These are phyloP conservation scores for Citrus unshiu DNA, from an alignment of 345 rosid genomes.

Conservation along the genomic window DNA sequence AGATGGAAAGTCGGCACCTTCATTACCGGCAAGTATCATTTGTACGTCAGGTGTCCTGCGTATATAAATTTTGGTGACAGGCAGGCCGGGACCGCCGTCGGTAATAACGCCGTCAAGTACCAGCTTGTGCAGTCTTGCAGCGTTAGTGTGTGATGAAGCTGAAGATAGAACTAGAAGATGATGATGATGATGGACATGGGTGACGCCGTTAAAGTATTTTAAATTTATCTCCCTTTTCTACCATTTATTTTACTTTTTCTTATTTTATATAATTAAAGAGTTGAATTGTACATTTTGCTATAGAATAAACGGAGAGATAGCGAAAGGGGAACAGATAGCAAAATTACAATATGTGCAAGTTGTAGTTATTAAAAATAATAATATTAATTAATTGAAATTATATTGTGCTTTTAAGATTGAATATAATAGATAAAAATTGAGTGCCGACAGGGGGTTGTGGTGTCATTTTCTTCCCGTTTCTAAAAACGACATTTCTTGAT, in stretches of 20 bases:
- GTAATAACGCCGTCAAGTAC: slow-evolving; percentile 70
- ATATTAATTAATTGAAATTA: background rate
- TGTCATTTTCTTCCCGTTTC: slow-evolving; percentile 8
- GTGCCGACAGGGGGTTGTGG: slow-evolving; percentile 8
- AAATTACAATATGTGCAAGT: slow-evolving; percentile 8
- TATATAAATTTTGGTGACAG: slow-evolving; percentile 47
- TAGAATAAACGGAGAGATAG: background rate
- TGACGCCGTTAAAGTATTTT: slow-evolving; percentile 7
- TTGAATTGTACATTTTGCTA: slow-evolving; percentile 7
- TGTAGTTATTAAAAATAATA: background rate
- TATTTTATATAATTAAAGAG: background rate
- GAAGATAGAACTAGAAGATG: background rate
- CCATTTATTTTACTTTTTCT: background rate
- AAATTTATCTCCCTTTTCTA: background rate
- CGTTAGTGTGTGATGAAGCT: slow-evolving; percentile 53
- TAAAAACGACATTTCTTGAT: background rate
- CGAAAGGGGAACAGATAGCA: background rate
- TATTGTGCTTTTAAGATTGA: background rate
- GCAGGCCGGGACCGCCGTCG: slow-evolving; percentile 46
- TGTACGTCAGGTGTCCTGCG: slow-evolving; percentile 64
- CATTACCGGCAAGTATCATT: slow-evolving; percentile 55
- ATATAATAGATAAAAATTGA: slow-evolving; percentile 10
- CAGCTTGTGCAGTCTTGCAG: slow-evolving; percentile 49
- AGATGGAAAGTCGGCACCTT: slow-evolving; percentile 77
- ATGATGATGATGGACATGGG: background rate